A percentile compares a stretch with the other conserved stretches of the same genome.
Conservation (phyloP, 2,329 filamentous ascomycete species). For the Pestalotiopsis sp. region DNA sequence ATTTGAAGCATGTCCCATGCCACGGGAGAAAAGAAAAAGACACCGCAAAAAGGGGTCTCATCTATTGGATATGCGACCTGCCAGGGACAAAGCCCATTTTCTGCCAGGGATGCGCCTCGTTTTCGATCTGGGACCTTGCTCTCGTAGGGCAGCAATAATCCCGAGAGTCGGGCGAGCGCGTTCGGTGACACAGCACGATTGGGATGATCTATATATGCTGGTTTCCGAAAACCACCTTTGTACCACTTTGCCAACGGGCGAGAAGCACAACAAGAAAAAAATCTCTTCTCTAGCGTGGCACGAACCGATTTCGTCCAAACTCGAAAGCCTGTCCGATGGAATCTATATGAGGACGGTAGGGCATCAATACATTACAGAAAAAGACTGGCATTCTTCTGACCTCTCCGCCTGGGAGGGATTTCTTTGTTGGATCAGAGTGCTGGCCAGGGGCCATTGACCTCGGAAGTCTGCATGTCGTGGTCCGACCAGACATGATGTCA, state of each 20-base stretch:
- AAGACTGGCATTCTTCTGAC: background rate
- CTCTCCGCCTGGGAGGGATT: background rate
- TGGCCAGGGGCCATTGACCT: background rate
- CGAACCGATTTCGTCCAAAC: too few species aligned
- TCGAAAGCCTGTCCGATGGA: too few species aligned
- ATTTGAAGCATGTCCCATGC: too few species aligned
- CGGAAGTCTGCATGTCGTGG: background rate
- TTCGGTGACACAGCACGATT: background rate
- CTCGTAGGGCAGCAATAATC: background rate
- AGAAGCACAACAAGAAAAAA: too few species aligned
- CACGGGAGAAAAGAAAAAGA: background rate
- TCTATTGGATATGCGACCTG: background rate
- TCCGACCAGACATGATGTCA: background rate
- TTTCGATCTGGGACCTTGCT: background rate
- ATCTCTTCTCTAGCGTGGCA: too few species aligned
- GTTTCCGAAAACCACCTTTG: background rate
- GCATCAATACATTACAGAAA: background rate
- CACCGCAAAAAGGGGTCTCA: background rate
- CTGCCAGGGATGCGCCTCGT: too few species aligned
- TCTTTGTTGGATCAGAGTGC: background rate
- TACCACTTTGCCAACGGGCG: background rate
- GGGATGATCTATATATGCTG: background rate
- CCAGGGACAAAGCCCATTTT: background rate
- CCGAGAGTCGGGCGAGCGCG: background rate
- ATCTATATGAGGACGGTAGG: conserved; percentile 6